Conservation (phyloP, 495 filamentous ascomycete genomes). For the Glarea lozoyensis region DNA sequence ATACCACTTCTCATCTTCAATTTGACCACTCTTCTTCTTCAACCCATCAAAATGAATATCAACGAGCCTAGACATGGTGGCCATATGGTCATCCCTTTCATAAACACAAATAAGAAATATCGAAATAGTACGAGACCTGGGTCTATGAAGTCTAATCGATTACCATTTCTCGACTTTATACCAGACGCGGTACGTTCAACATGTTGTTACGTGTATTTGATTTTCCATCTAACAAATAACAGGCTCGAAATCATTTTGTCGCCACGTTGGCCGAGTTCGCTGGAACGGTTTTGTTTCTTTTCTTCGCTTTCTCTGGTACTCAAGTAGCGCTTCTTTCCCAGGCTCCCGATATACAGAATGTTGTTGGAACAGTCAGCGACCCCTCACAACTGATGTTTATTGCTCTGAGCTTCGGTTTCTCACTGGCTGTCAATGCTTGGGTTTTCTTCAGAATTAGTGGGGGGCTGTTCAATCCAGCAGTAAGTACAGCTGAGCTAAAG, state of each 20-base stretch:
- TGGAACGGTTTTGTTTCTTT: conserved; percentile 44
- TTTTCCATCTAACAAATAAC: conserved; percentile 1
- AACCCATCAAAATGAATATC: conserved; percentile 15
- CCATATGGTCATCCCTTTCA: conserved; percentile 11
- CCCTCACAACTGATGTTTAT: conserved; percentile 52
- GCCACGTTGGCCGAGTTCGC: conserved; percentile 14
- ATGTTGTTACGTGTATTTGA: not conserved
- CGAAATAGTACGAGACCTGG: conserved; percentile 1
- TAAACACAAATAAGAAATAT: conserved; percentile 8
- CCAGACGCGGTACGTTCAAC: conserved; percentile 3
- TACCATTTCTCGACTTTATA: conserved; percentile 10
- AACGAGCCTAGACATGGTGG: conserved; percentile 8
- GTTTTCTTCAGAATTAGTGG: conserved; percentile 56
- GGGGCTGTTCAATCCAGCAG: conserved; percentile 58
- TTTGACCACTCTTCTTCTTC: too few relatives aligned
- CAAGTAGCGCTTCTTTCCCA: conserved; percentile 34
- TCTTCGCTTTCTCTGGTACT: conserved; percentile 37
- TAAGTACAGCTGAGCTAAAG: conserved; percentile 28
- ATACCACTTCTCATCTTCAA: too few relatives aligned
- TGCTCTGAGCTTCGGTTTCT: conserved; percentile 47
- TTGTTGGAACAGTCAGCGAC: conserved; percentile 1
- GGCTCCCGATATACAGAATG: conserved; percentile 17
- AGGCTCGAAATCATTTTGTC: conserved; percentile 15
- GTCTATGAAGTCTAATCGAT: conserved; percentile 12
- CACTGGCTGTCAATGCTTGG: conserved; percentile 55